These are phyloP conservation scores for Alloteropsis semialata DNA, from an alignment of 176 grass and related monocot species.

Conservation along the genomic window DNA sequence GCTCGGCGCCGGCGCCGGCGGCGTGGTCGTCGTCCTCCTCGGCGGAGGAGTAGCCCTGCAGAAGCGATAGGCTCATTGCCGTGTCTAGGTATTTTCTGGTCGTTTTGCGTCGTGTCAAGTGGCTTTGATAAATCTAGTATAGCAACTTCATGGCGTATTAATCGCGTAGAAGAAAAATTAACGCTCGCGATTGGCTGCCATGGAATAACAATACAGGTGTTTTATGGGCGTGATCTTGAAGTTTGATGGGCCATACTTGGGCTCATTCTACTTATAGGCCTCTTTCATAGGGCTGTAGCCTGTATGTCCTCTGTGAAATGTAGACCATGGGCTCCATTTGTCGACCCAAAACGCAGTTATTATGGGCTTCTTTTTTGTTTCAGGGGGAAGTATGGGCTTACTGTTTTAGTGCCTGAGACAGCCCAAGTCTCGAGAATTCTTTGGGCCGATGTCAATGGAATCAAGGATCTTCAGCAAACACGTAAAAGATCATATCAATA, in stretches of 20 bases:
- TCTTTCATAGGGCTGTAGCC: background rate
- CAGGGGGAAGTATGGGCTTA: no score
- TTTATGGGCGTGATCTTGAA: background rate
- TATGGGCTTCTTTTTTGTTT: no score
- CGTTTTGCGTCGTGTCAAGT: background rate
- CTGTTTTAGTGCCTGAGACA: no score
- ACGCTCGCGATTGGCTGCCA: background rate
- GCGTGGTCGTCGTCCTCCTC: constrained; percentile 51
- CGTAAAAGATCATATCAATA: background rate
- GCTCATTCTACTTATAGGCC: no score
- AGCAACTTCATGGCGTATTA: background rate
- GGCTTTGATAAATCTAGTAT: background rate
- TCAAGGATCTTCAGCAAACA: background rate
- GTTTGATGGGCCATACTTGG: background rate
- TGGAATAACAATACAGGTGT: background rate
- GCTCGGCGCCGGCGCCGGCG: constrained; percentile 10
- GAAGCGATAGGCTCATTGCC: constrained; percentile 77
- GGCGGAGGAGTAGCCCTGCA: constrained; percentile 82
- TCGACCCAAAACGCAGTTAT: no score
- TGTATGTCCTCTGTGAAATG: background rate
- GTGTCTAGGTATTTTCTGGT: background rate
- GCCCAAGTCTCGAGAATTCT: no score
- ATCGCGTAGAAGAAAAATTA: background rate
- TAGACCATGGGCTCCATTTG: background rate
- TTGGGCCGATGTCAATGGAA: background rate